Percentiles rank a stretch among this genome's conserved stretches.
phyloP scores from a whole-genome alignment of 2,329 filamentous ascomycete genomes.

The Sporothrix pseudoabietina region DNA sequence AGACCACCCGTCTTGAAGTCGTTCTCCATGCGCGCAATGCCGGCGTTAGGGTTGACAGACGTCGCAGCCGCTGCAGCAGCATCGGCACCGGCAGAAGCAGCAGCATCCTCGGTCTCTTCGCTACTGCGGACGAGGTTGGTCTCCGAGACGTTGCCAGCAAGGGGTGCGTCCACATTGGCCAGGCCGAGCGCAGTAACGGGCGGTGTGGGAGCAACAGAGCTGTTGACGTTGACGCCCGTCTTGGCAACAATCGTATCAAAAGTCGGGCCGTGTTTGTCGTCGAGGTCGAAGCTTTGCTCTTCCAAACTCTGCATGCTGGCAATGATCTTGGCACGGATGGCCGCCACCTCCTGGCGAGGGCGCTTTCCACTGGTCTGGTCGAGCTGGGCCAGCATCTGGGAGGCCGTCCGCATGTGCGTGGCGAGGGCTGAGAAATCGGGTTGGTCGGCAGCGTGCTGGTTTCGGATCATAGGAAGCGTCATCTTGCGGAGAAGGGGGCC shows the following conservation, averaged over 20 bases:
- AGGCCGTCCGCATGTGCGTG: slow-evolving; percentile 84
- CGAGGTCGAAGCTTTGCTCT: slow-evolving; percentile 78
- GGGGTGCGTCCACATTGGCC: not conserved
- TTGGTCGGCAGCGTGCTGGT: slow-evolving; percentile 61
- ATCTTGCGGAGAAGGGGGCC: slow-evolving; percentile 55
- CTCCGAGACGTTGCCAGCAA: not conserved
- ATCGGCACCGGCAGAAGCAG: slow-evolving; percentile 32
- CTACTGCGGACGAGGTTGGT: slow-evolving; percentile 13
- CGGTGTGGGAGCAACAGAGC: slow-evolving; percentile 38
- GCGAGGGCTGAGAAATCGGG: slow-evolving; percentile 80
- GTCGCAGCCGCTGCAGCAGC: slow-evolving; percentile 47
- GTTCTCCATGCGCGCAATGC: slow-evolving; percentile 84
- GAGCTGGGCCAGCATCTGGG: slow-evolving; percentile 82
- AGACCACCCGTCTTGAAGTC: slow-evolving; percentile 85
- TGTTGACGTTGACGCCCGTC: slow-evolving; percentile 55
- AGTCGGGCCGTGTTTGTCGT: slow-evolving; percentile 71
- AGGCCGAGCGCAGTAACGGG: not conserved
- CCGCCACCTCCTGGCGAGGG: slow-evolving; percentile 76
- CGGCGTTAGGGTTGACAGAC: slow-evolving; percentile 67
- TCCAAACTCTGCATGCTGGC: slow-evolving; percentile 87
- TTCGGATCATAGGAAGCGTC: slow-evolving; percentile 59
- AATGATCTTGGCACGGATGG: slow-evolving; percentile 83
- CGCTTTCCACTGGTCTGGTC: slow-evolving; percentile 79
- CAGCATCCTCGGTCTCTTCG: slow-evolving; percentile 20
- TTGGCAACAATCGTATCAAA: slow-evolving; percentile 84